Evolutionary conservation across 257 asterid genomes (phyloP), one percentile per base, ranked within the genome.

Genomic region (Misopates orontium): DNA sequence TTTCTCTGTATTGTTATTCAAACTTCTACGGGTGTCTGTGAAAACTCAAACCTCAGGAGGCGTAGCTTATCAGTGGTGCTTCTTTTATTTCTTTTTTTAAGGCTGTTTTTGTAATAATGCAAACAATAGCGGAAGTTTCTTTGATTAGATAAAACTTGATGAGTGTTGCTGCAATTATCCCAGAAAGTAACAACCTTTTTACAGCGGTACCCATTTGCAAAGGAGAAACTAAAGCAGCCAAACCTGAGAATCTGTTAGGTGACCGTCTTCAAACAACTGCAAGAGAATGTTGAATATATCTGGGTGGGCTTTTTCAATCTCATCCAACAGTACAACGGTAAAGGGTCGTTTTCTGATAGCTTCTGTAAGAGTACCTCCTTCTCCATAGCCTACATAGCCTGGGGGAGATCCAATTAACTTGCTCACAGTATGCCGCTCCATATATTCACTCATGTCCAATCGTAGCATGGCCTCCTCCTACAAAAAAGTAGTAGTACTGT

Each of bases 401-500:
- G 99, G 99, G 68, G 99, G 99, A 47, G 99, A 90, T 64, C 99
- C 99, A 25, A 94, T 94, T 83, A 94, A 80, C 89, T 90, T 94
- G 83, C 99, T 94, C 41, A 94, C 92, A n/a, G 97, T 79, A 75
- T 94, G 99, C 63, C 95, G 86, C 77, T 94, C 99, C 99, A 94
- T 94, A 67, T 94, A 94, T 75, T 94, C 99, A 45, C 96, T 94
- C 99, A 94, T 94, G 75, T 94, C 99, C 84, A 94, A 75, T 78
- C 99, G 83, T 52, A 94, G 81, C 99, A 94, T 94, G 64, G 95
- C 89, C 0, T 90, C 80, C 68, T 90, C 99, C 99, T 94, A 71
- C 66, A 73, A 62, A 64, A 66, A 64, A 68, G 67, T 60, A 67
- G 31, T 10, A 48, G 19, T 23, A 69, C 52, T 16, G 71, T 64